Evolutionary conservation across 192 early-diverging fungal species (phyloP), one percentile per base, ranked within the genome.

Genomic region (Coemansia sp.): DNA sequence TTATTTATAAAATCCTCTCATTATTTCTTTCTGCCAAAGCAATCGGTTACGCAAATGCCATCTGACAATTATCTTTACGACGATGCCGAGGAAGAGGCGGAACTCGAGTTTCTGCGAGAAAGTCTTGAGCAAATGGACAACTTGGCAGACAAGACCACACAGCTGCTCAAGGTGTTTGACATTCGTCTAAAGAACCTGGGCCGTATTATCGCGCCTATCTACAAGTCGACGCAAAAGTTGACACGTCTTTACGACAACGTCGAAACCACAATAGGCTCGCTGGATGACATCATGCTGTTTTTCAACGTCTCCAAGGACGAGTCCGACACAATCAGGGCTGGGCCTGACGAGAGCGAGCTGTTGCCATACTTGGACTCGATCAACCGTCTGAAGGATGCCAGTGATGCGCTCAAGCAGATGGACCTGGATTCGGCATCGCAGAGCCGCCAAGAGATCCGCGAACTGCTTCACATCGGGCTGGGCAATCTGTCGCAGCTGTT

Each of bases 71-170:
- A 75, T 56, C 58, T 72, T 1, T 73, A 75, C 61, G 71, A 80
- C 56, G 69, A 80, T 64, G 77, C 66, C 61, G 82, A 83, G 56
- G 76, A 78, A 42, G 73, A 83, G 64, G 82, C 73, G 7, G 82
- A 83, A 68, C 73, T 83, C 32, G 72, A 73, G 31, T 83, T 75
- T 42, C 71, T 83, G 65, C 76, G 76, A 54, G 82, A 83, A 62
- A 83, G 82, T 52, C 76, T 83, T 5, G 82, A 83, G 70, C 82
- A 83, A 62, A 78, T 83, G 71, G 76, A 83, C 76, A 77, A 78
- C 63, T 58, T 83, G 63, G 73, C 82, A 7, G 69, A 72, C 68
- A 77, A 78, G 40, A 75, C 76, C 18, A 78, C 76, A 20, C 70
- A 76, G 67, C 65, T 83, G 36, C 73, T 83, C 64, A 71, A 75